phyloP scores from a whole-genome alignment of 345 rosid genomes.

The Sisymbrium altissimum region DNA sequence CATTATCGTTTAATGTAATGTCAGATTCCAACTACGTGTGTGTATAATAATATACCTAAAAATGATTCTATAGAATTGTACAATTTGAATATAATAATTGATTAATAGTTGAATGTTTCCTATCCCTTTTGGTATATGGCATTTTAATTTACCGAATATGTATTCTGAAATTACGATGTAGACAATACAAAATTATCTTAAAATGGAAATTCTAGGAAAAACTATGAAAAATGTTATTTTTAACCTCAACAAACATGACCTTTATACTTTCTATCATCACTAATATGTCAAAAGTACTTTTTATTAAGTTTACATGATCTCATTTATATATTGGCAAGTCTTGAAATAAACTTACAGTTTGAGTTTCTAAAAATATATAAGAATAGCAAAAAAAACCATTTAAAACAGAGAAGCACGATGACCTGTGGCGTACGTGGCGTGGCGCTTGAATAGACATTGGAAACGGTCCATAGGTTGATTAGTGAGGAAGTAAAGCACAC shows the following conservation, averaged over 20 bases:
- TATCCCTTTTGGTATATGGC: not conserved
- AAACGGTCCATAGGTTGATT: constrained; percentile 6
- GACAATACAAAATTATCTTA: not conserved
- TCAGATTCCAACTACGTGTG: constrained; percentile 6
- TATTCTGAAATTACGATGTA: not conserved
- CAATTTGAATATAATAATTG: not conserved
- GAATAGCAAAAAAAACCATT: not conserved
- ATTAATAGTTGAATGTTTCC: no score
- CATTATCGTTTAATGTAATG: not conserved
- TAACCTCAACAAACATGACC: not conserved
- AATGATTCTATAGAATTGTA: not conserved
- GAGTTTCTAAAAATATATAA: not conserved
- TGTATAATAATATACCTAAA: not conserved
- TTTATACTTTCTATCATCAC: not conserved
- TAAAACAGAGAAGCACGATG: not conserved
- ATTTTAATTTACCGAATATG: no score
- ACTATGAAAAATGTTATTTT: not conserved
- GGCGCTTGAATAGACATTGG: not conserved
- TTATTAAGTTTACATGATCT: not conserved
- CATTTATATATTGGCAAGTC: not conserved
- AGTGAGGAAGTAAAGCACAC: constrained; percentile 1
- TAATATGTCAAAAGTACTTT: not conserved
- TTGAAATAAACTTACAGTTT: not conserved
- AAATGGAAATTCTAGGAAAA: not conserved
- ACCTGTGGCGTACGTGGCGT: constrained; percentile 1